These are phyloP conservation scores for Auriscalpium microsporum DNA, from an alignment of 768 basidiomycete genomes.

Conservation along the genomic window DNA sequence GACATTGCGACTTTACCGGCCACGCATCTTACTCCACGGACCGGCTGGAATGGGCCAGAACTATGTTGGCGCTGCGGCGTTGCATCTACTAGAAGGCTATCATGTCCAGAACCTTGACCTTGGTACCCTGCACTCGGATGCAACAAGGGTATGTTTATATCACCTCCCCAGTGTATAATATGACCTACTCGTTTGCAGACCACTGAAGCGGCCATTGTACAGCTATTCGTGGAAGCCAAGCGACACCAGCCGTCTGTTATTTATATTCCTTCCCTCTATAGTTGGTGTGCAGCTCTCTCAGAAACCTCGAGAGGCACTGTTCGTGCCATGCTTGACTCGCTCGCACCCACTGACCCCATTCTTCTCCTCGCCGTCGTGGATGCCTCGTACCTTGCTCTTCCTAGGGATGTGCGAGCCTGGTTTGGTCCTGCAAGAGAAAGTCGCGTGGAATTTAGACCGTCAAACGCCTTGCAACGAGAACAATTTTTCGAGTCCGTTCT, in stretches of 20 bases:
- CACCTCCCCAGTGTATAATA: background rate
- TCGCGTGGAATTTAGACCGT: constrained; percentile 53
- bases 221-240: constrained; percentile 94
- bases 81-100: constrained; percentile 94
- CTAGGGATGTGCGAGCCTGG: constrained; percentile 81
- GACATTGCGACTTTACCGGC: constrained; percentile 82
- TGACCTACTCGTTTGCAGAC: constrained; percentile 42
- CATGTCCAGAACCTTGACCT: constrained; percentile 92
- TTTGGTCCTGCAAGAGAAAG: constrained; percentile 76
- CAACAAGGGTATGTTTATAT: constrained; percentile 59
- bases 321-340: constrained; percentile 83
- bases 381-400: constrained; percentile 58
- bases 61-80: constrained; percentile 81
- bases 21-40: constrained; percentile 79
- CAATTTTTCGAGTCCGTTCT: constrained; percentile 74
- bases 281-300: constrained; percentile 80
- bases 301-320: constrained; percentile 82
- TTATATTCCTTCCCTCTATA: constrained; percentile 82
- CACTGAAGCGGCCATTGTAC: constrained; percentile 85
- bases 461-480: constrained; percentile 47
- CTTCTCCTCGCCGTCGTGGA: constrained; percentile 87
- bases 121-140: constrained; percentile 81
- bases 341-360: constrained; percentile 89
- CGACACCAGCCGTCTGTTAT: constrained; percentile 93
- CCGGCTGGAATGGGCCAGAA: constrained; percentile 80